Percentiles rank a stretch among this genome's conserved stretches.
Conservation (phyloP, 257 asterid species). For the Ehretia macrophylla region DNA sequence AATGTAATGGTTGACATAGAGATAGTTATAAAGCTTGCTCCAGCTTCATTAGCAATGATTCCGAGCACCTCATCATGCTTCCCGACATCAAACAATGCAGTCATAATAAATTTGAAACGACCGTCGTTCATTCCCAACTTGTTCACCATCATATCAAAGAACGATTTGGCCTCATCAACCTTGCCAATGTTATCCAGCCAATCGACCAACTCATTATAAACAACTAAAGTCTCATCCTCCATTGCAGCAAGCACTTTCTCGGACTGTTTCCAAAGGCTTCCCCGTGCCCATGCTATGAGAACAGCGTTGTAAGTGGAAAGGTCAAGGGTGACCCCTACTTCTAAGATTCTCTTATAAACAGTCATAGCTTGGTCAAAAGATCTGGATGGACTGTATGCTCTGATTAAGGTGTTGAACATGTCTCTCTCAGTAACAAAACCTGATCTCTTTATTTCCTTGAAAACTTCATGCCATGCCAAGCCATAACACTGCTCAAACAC, state of each 20-base stretch:
- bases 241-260: conserved; percentile 80
- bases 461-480: conserved; percentile 93
- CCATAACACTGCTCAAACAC: conserved; percentile 97
- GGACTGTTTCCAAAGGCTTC: conserved; percentile 89
- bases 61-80: too few relatives aligned
- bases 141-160: too few relatives aligned
- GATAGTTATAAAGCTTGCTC: conserved; percentile 94
- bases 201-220: too few relatives aligned
- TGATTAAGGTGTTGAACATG: conserved; percentile 82
- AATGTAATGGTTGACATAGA: conserved; percentile 98
- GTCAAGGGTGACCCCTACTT: conserved; percentile 77
- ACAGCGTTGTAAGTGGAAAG: conserved; percentile 87
- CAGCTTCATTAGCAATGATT: conserved; percentile 93
- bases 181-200: too few relatives aligned
- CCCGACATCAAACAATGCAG: too few relatives aligned
- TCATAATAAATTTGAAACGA: too few relatives aligned
- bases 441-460: conserved; percentile 83
- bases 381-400: conserved; percentile 92
- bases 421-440: conserved; percentile 91
- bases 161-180: too few relatives aligned
- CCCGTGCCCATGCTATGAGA: conserved; percentile 80
- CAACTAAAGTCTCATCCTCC: too few relatives aligned
- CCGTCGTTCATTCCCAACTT: too few relatives aligned
- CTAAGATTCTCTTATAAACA: conserved; percentile 71
- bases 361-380: conserved; percentile 77